phyloP scores from a whole-genome alignment of 805 yeast genomes.

The Cyberlindnera suaveolens region DNA sequence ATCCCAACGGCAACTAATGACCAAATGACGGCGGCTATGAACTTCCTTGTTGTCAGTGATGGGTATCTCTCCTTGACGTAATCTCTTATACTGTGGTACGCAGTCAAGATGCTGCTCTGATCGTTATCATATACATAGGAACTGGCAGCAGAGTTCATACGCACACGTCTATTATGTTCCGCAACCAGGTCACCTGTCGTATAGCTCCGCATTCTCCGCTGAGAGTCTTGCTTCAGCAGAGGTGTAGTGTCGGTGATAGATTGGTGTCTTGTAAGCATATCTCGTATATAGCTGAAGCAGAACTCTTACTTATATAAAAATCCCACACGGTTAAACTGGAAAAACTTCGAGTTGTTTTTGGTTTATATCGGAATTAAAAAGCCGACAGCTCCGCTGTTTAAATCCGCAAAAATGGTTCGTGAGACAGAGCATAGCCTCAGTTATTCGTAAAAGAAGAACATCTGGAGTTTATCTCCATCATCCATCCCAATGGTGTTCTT shows the following conservation, averaged over 20 bases:
- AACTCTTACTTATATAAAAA: too few relatives aligned
- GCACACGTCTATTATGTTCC: conserved; percentile 11
- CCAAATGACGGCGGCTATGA: conserved; percentile 20
- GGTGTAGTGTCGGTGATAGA: not conserved
- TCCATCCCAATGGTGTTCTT: too few relatives aligned
- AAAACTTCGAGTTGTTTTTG: too few relatives aligned
- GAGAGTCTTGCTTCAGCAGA: not conserved
- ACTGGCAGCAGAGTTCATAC: conserved; percentile 12
- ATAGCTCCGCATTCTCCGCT: conserved; percentile 4
- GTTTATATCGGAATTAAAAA: too few relatives aligned
- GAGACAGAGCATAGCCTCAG: too few relatives aligned
- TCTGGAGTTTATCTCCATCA: too few relatives aligned
- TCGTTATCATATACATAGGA: not conserved
- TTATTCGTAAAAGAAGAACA: too few relatives aligned
- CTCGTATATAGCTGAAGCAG: too few relatives aligned
- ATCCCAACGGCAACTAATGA: conserved; percentile 20
- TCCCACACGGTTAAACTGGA: too few relatives aligned
- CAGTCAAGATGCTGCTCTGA: conserved; percentile 8
- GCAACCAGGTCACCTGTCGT: conserved; percentile 12
- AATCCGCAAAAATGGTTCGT: too few relatives aligned
- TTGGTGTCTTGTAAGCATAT: not conserved
- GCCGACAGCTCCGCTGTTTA: too few relatives aligned
- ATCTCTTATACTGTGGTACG: conserved; percentile 14
- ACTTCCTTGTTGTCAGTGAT: conserved; percentile 15
- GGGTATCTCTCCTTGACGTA: conserved; percentile 17